Evolutionary conservation across 495 filamentous ascomycete genomes (phyloP).

Genomic region (Trypethelium eluteriae): DNA sequence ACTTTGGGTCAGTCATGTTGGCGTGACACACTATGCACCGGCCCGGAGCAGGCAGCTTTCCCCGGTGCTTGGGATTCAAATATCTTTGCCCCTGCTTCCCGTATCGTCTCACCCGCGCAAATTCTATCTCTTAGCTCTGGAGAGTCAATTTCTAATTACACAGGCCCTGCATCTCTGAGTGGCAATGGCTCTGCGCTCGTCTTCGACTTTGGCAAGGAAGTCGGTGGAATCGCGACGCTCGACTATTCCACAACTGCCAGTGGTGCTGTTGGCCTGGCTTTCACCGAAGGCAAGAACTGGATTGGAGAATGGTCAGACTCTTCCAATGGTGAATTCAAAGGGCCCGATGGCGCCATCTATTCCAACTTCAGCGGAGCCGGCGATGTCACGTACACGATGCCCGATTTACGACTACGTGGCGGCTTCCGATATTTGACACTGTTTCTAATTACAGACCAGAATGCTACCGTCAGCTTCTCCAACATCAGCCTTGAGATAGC

Average conservation of each 20-base stretch:
- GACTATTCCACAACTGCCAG: conserved; percentile 29
- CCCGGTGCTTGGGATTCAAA: conserved; percentile 54
- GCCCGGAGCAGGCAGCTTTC: conserved; percentile 46
- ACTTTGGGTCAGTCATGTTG: conserved; percentile 40
- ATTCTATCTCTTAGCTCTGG: conserved; percentile 39
- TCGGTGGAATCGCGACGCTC: conserved; percentile 37
- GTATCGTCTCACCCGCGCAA: conserved; percentile 45
- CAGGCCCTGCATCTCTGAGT: conserved; percentile 24
- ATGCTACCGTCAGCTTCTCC: conserved; percentile 15
- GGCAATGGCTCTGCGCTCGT: conserved; percentile 37
- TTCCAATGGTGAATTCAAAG: conserved; percentile 47
- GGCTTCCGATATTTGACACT: conserved; percentile 41
- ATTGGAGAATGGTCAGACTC: conserved; percentile 54
- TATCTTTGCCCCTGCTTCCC: conserved; percentile 50
- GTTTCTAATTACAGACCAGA: conserved; percentile 33
- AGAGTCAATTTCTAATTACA: conserved; percentile 29
- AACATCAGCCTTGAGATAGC: conserved; percentile 22
- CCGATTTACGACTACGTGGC: conserved; percentile 32
- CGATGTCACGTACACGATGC: conserved; percentile 32
- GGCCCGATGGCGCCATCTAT: conserved; percentile 30
- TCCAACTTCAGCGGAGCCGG: conserved; percentile 40
- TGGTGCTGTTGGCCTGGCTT: conserved; percentile 51
- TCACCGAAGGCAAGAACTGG: conserved; percentile 56
- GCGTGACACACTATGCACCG: conserved; percentile 50
- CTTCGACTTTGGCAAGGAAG: conserved; percentile 40